Evolutionary conservation across 768 basidiomycete genomes (phyloP).

Genomic region (Kwoniella europaea): DNA sequence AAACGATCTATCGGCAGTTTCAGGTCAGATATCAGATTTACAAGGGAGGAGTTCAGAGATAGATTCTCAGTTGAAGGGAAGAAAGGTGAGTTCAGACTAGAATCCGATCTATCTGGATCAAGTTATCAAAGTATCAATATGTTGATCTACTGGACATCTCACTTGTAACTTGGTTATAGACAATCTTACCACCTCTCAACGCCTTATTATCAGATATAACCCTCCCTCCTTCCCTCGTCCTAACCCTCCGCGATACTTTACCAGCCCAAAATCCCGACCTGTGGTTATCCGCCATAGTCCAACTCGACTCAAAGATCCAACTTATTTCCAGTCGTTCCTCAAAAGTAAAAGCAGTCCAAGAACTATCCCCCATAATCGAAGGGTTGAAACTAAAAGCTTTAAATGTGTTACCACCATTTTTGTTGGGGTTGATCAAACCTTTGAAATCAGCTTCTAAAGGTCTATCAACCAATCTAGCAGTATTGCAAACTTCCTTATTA

Average conservation of each 20-base stretch:
- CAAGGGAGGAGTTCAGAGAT: constrained; percentile 90
- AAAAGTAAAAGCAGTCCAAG: constrained; percentile 83
- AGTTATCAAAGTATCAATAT: too few relatives aligned
- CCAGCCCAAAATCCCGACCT: constrained; percentile 69
- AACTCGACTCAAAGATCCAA: constrained; percentile 77
- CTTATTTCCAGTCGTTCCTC: constrained; percentile 69
- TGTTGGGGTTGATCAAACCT: constrained; percentile 79
- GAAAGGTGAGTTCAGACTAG: constrained; percentile 67
- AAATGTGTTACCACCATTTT: constrained; percentile 83
- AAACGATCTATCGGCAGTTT: constrained; percentile 88
- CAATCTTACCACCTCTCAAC: constrained; percentile 84
- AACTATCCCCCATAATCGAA: constrained; percentile 80
- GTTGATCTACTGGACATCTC: too few relatives aligned
- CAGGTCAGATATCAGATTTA: constrained; percentile 92
- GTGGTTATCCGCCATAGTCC: constrained; percentile 83
- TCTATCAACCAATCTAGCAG: constrained; percentile 80
- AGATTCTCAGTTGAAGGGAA: constrained; percentile 79
- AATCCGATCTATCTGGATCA: too few relatives aligned
- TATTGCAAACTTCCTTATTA: constrained; percentile 84
- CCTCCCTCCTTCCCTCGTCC: constrained; percentile 78
- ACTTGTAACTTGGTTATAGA: constrained; percentile 61
- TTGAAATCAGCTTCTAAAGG: constrained; percentile 71
- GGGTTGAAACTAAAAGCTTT: constrained; percentile 87
- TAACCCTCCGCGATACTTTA: constrained; percentile 77
- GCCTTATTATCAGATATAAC: constrained; percentile 78